Base-by-base conservation (phyloP, 768 basidiomycete species). In the Mycena floridula region DNA sequence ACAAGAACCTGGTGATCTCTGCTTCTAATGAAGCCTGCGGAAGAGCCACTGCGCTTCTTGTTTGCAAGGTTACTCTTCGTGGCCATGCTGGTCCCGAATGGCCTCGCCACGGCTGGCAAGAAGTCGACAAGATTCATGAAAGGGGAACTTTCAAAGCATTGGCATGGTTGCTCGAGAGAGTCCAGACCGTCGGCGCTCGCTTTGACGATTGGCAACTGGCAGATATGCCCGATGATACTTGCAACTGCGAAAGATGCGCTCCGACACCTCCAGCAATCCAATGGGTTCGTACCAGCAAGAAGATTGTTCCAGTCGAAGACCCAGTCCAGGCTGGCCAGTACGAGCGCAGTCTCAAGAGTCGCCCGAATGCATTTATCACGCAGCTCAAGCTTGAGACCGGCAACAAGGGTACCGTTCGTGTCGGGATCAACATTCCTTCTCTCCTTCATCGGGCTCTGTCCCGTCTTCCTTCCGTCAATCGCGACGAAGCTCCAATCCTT, bases 361-460 rank as follows among this genome's bases (percentile, higher is more conserved):
- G 94, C 16, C 94, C 94, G 0, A 79, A 71, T 37, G 83, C 93
- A 0, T 91, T 96, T 59, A 76, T 94, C 42, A 87, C 92, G 0
- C 90, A 93, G 57, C 73, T 93, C 24, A 83, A 76, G 53, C 59
- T 86, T 22, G 74, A 76, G 43, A 76, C 79, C 18, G 62, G 79
- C 32, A 77, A 77, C 16, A 59, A 69, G 4, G 93, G 91, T 0
- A 72, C 70, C 27, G 82, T 94, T 39, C 81, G 84, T 45, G 81
- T 96, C 25, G 94, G 91, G 28, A 76, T 94, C 55, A 97, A 97
- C 58, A 75, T 92, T 25, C 77, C 86, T 3, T 89, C 92, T 2
- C 73, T 96, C 24, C 70, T 90, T 41, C 94, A 97, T 59, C 88
- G 89, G 37, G 94, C 92, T 1, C 59, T 85, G 25, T 79, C 89